A percentile compares a stretch with the other conserved stretches of the same genome.
Conservation (phyloP, 805 yeast genomes). For the Yarrowia sp. region DNA sequence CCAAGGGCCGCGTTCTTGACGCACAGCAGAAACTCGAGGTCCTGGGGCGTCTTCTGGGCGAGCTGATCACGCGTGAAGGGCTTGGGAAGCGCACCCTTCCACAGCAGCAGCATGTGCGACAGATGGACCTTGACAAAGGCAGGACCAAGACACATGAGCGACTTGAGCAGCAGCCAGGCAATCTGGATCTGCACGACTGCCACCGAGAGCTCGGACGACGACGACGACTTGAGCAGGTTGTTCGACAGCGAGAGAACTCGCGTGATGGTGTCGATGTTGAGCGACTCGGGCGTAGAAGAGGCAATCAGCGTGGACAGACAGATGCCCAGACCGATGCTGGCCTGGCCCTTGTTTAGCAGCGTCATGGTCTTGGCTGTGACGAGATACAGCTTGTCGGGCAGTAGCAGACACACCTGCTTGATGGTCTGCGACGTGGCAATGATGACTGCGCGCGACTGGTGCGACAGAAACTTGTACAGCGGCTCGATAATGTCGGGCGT, state of each 20-base stretch:
- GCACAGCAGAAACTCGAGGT: constrained; percentile 44
- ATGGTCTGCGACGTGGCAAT: constrained; percentile 28
- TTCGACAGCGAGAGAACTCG: constrained; percentile 39
- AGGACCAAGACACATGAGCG: constrained; percentile 61
- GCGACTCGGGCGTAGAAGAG: constrained; percentile 33
- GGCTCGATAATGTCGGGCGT: constrained; percentile 27
- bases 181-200: constrained; percentile 43
- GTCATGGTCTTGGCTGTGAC: constrained; percentile 35
- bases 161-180: constrained; percentile 65
- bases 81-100: constrained; percentile 57
- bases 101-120: constrained; percentile 57
- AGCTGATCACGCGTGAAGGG: constrained; percentile 47
- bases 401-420: constrained; percentile 28
- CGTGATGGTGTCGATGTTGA: constrained; percentile 46
- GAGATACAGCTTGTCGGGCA: constrained; percentile 28
- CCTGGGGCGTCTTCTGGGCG: constrained; percentile 39
- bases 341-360: constrained; percentile 29
- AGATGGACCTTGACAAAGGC: constrained; percentile 53
- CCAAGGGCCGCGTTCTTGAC: constrained; percentile 58
- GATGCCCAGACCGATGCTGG: constrained; percentile 36
- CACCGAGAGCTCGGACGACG: constrained; percentile 42
- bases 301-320: constrained; percentile 36
- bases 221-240: constrained; percentile 46
- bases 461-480: constrained; percentile 22
- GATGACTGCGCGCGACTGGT: constrained; percentile 29